Conservation (phyloP, 1,139 yeast species). For the Candida neerlandica region DNA sequence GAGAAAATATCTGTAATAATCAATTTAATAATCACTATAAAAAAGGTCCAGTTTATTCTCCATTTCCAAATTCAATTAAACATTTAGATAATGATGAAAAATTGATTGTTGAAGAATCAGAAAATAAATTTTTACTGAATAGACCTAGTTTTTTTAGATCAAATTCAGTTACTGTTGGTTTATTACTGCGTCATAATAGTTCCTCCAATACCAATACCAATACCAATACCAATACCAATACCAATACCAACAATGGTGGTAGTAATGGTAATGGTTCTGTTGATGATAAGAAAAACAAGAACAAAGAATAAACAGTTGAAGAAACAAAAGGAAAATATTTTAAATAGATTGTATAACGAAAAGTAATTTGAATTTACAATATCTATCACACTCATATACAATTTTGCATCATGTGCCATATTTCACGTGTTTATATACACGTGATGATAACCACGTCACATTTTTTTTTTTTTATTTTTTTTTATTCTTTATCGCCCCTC, state of each 20-base stretch:
- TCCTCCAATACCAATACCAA: too few relatives aligned
- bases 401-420: not conserved
- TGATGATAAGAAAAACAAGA: not conserved
- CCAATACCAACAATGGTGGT: too few relatives aligned
- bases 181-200: constrained; percentile 27
- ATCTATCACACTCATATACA: too few relatives aligned
- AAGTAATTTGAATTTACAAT: too few relatives aligned
- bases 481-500: not conserved
- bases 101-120: constrained; percentile 23
- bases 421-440: too few relatives aligned
- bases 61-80: constrained; percentile 45
- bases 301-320: not conserved
- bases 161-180: constrained; percentile 45
- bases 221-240: too few relatives aligned
- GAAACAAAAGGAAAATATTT: too few relatives aligned
- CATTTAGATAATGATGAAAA: constrained; percentile 42
- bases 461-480: not conserved
- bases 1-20: constrained; percentile 18
- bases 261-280: not conserved
- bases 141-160: constrained; percentile 39
- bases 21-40: constrained; percentile 50
- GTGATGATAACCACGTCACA: not conserved
- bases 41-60: constrained; percentile 40
- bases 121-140: constrained; percentile 22
- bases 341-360: not conserved